These are phyloP conservation scores for Mycena vulgaris DNA, from an alignment of 768 basidiomycete species.

Conservation along the genomic window DNA sequence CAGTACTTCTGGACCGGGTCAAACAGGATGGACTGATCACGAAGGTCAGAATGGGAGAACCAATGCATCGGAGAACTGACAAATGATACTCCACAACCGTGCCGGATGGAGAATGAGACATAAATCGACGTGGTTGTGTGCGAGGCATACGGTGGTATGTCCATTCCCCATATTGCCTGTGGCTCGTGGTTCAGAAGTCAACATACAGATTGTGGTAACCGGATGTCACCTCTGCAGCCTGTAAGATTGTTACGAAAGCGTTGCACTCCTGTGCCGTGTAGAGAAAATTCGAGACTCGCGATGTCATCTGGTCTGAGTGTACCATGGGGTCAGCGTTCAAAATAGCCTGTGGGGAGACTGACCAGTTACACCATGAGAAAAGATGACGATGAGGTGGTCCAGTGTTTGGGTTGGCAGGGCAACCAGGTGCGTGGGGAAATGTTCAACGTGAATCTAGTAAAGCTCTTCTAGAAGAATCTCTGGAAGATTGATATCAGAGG, in stretches of 20 bases:
- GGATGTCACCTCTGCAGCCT: slow-evolving; percentile 52
- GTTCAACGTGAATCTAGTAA: no score
- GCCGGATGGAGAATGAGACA: no score
- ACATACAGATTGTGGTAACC: no score
- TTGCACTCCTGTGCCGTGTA: no score
- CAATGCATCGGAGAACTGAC: slow-evolving; percentile 24
- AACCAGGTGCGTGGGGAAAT: no score
- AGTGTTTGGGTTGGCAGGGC: slow-evolving; percentile 51
- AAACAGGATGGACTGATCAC: slow-evolving; percentile 64
- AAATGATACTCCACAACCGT: no score
- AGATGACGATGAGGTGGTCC: no score
- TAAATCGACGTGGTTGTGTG: no score
- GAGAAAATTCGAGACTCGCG: slow-evolving; percentile 70
- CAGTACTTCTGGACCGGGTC: slow-evolving; percentile 50
- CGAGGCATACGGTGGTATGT: no score
- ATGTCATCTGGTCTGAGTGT: slow-evolving; percentile 70
- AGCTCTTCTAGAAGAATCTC: no score
- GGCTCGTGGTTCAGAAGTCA: background rate
- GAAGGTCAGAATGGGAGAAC: background rate
- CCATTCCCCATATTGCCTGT: slow-evolving; percentile 48
- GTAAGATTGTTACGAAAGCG: slow-evolving; percentile 63
- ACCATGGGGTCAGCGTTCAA: no score
- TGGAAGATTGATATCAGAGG: no score
- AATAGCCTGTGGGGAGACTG: slow-evolving; percentile 30
- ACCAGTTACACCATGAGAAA: slow-evolving; percentile 73